phyloP scores from a whole-genome alignment of 2,329 filamentous ascomycete genomes.

The Cyphellophora europaea region DNA sequence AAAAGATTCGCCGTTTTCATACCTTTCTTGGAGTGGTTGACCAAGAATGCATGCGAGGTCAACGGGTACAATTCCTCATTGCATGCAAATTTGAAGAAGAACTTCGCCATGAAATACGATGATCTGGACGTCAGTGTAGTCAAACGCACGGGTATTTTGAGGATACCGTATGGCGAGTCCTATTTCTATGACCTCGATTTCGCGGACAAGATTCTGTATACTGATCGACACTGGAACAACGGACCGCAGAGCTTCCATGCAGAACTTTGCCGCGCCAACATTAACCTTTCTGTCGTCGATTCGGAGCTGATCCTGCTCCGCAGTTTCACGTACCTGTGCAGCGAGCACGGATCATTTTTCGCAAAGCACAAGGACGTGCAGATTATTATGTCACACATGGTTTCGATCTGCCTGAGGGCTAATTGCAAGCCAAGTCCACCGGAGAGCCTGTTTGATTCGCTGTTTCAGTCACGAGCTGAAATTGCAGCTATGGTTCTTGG shows the following conservation, averaged over 20 bases:
- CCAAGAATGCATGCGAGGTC: slow-evolving; percentile 68
- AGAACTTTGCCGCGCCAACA: slow-evolving; percentile 79
- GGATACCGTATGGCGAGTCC: slow-evolving; percentile 57
- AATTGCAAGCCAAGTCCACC: slow-evolving; percentile 66
- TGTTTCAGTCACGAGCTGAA: slow-evolving; percentile 68
- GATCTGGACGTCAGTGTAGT: slow-evolving; percentile 68
- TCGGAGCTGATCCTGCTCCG: slow-evolving; percentile 70
- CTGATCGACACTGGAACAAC: slow-evolving; percentile 68
- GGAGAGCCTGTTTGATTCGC: slow-evolving; percentile 69
- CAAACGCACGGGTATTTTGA: slow-evolving; percentile 62
- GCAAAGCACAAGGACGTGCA: slow-evolving; percentile 46
- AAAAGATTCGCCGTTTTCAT: slow-evolving; percentile 62
- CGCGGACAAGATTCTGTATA: slow-evolving; percentile 65
- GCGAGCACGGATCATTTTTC: slow-evolving; percentile 67
- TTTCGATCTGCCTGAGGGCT: slow-evolving; percentile 65
- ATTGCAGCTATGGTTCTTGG: slow-evolving; percentile 77
- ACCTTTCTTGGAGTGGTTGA: slow-evolving; percentile 67
- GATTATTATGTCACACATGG: slow-evolving; percentile 63
- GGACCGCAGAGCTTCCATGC: slow-evolving; percentile 46
- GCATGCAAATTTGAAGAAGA: slow-evolving; percentile 74
- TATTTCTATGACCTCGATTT: slow-evolving; percentile 80
- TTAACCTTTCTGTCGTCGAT: slow-evolving; percentile 85
- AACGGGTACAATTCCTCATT: slow-evolving; percentile 78
- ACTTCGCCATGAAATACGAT: slow-evolving; percentile 70
- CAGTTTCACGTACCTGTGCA: slow-evolving; percentile 78